Evolutionary conservation across 768 basidiomycete species (phyloP).

Genomic region (Auriscalpium microsporum): DNA sequence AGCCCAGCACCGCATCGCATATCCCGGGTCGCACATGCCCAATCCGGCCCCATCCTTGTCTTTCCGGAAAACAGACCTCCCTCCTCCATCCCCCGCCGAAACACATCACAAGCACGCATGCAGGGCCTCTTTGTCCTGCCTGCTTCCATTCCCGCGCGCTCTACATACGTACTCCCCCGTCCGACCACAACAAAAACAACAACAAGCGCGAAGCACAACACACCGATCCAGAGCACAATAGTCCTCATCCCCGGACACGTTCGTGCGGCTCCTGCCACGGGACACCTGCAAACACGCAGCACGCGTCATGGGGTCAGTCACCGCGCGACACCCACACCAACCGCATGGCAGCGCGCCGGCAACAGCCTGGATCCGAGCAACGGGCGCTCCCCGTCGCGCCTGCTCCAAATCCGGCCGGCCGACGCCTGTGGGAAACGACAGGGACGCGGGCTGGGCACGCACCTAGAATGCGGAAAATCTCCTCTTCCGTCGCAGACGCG

Average conservation of each 20-base stretch:
- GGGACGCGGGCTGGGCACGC: constrained; percentile 9
- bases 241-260: constrained; percentile 38
- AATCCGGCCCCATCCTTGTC: neutral
- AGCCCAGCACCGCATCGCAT: neutral
- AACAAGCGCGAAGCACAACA: neutral
- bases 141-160: neutral
- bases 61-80: neutral
- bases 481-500: constrained; percentile 78
- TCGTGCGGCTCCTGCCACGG: constrained; percentile 82
- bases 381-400: neutral
- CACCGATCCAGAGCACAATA: neutral
- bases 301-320: neutral
- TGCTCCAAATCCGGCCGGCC: neutral
- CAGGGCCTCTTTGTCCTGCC: neutral
- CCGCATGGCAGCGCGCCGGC: neutral
- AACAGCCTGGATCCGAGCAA: neutral
- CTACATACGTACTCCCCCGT: neutral
- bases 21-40: neutral
- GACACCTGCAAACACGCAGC: constrained; percentile 32
- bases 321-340: neutral
- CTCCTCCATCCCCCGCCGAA: neutral
- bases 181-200: neutral
- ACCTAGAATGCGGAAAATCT: constrained; percentile 74
- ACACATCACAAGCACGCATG: neutral
- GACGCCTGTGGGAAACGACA: neutral